Base-by-base conservation (phyloP, 495 filamentous ascomycete species). In the Trichoderma virens region DNA sequence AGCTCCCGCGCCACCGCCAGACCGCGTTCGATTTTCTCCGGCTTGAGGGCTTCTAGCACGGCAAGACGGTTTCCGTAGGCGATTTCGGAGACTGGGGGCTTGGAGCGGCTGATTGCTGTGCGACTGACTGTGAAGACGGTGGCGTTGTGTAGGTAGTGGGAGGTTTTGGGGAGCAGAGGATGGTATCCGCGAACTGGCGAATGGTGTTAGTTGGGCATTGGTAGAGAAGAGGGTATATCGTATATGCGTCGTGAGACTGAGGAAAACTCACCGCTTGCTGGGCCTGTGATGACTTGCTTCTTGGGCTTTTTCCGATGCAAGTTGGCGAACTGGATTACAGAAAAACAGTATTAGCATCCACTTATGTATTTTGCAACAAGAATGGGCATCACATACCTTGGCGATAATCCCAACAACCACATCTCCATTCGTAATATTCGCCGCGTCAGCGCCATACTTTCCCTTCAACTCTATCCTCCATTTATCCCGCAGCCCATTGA, bases 31-130 rank as follows among this genome's bases (percentile, higher is more conserved):
- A 64, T 60, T 5, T 64, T 39, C 3, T 27, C 38, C 8, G 63
- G 43, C 20, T 59, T 16, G 0, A 59, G 23, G 63, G 4, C 20
- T 3, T 64, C n/a, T 3, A 30, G 6, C 9, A 64, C 11, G n/a
- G 63, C 63, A 8, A 60, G 39, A 2, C 63, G 63, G 39, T 30
- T 60, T 8, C 7, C 5, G 45, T 64, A 64, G 6, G 63, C 63
- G 18, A 64, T 30, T 11, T 64, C 63, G 41, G 23, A 43, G 3
- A 30, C 6, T 16, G 51, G 25, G 8, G 63, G 41, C 7, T 27
- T 18, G 20, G 63, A 64, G 20, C 25, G 63, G 31, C 45, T 47
- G 20, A 60, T 30, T 30, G 31, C 18, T 11, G 51, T 28, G 63
- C 30, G 63, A 16, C 20, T 47, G 6, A 30, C 30, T 34, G 45